Conservation (phyloP, 192 early-diverging fungal genomes). For the Obelidium mucronatum region DNA sequence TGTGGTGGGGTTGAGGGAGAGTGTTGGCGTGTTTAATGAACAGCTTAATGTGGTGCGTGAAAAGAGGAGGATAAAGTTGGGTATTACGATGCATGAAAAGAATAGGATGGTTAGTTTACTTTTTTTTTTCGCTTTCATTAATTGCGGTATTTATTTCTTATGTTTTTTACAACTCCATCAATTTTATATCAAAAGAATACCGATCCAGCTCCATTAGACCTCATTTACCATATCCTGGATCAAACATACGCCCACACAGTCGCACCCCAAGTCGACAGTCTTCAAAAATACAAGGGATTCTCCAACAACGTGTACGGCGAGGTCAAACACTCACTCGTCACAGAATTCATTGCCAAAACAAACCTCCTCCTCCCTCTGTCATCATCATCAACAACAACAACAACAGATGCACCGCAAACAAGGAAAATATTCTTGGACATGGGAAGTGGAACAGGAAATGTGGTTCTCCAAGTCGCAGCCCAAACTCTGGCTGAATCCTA, state of each 20-base stretch:
- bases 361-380: background rate
- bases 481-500: constrained; percentile 80
- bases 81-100: background rate
- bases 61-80: background rate
- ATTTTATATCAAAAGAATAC: background rate
- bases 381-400: background rate
- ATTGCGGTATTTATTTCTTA: no score
- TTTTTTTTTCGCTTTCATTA: no score
- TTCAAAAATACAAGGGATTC: constrained; percentile 85
- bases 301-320: constrained; percentile 98
- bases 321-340: constrained; percentile 82
- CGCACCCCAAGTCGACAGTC: constrained; percentile 71
- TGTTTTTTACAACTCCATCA: no score
- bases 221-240: constrained; percentile 85
- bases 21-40: constrained; percentile 78
- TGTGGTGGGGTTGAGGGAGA: constrained; percentile 69
- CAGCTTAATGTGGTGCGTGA: background rate
- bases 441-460: constrained; percentile 93
- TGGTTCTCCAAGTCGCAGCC: constrained; percentile 94
- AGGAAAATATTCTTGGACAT: constrained; percentile 84
- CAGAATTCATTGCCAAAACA: constrained; percentile 87
- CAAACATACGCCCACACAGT: constrained; percentile 91
- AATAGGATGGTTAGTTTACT: background rate
- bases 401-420: background rate
- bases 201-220: constrained; percentile 55